A percentile compares a stretch with the other conserved stretches of the same genome.
phyloP scores from a whole-genome alignment of 345 rosid genomes.

The Excoecaria cochinchinensis region DNA sequence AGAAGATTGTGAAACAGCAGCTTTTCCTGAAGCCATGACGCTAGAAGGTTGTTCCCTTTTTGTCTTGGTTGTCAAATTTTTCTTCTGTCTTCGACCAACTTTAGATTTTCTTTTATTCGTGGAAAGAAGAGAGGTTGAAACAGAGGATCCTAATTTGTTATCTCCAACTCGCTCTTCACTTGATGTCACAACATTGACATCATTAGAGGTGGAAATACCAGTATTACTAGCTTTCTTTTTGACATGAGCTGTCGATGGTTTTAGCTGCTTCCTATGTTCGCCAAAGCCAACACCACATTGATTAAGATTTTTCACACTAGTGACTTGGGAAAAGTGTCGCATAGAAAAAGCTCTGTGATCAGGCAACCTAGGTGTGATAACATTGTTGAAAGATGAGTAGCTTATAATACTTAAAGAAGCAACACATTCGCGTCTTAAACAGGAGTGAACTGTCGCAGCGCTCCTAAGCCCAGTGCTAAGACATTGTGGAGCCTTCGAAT shows the following conservation, averaged over 20 bases:
- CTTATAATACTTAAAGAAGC: constrained; percentile 26
- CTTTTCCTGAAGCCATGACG: constrained; percentile 23
- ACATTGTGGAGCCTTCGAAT: neutral
- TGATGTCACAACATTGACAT: constrained; percentile 25
- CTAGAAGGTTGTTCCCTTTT: constrained; percentile 28
- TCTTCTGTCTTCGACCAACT: constrained; percentile 34
- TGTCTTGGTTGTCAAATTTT: constrained; percentile 44
- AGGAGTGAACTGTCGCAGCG: constrained; percentile 20
- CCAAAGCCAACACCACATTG: constrained; percentile 22
- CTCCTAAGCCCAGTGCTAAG: constrained; percentile 14
- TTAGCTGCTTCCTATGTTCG: constrained; percentile 38
- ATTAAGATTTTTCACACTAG: constrained; percentile 20
- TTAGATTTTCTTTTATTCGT: constrained; percentile 31
- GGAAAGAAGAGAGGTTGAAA: constrained; percentile 27
- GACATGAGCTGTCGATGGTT: constrained; percentile 33
- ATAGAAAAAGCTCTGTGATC: constrained; percentile 19
- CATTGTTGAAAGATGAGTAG: constrained; percentile 24
- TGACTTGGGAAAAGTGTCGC: constrained; percentile 45
- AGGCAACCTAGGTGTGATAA: constrained; percentile 19
- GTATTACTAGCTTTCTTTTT: constrained; percentile 12
- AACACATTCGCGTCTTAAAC: constrained; percentile 22
- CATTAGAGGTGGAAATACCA: neutral
- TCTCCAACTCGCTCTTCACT: constrained; percentile 30
- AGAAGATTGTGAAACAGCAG: constrained; percentile 22
- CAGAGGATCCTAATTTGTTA: constrained; percentile 22